Base-by-base conservation (phyloP, 225 moss, liverwort and hornwort genomes). In the Rhytidiadelphus loreus region DNA sequence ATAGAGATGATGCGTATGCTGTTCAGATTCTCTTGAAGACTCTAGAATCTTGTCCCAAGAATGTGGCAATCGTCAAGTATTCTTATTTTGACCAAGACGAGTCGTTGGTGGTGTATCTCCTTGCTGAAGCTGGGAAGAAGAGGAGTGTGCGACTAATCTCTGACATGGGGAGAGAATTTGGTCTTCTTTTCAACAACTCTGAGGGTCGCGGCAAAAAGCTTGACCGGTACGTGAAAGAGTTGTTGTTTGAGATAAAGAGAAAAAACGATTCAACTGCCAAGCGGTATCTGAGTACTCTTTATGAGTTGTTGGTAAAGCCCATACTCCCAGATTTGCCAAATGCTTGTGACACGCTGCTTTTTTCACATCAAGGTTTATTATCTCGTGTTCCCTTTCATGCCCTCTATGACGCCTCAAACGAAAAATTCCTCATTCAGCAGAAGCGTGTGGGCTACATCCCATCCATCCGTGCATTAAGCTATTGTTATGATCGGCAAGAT, bases 361-460 rank as follows among this genome's bases (percentile, higher is more conserved):
- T 89, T 71, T 53, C 81, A 30, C 89, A 85, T 24, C 80, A 85
- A 57, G 89, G 86, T 68, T 81, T 61, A n/a, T 74, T 89, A 46
- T 77, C 89, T 60, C 30, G 37, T 32, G 19, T 89, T 59, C 89
- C 86, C 56, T 33, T 89, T 13, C 83, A 83, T 68, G 85, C 89
- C 43, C 71, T 89, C 78, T 89, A 61, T 74, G 86, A 89, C 70
- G 80, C 60, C 71, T 73, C 77, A 70, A 82, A 60, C 28, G 4
- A 82, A n/a, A n/a, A 81, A 43, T 89, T 89, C 85, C 79, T 89
- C 64, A 89, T 89, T 63, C 68, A 85, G 68, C 77, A 81, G 44
- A 89, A 86, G 61, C 53, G 80, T 80, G 89, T 89, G 71, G 50
- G 77, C 57, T 85, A 85, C 80, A 86, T 81, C 85, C 89, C 89